phyloP scores from a whole-genome alignment of 148 eudicot species.

The Silene uniflora region DNA sequence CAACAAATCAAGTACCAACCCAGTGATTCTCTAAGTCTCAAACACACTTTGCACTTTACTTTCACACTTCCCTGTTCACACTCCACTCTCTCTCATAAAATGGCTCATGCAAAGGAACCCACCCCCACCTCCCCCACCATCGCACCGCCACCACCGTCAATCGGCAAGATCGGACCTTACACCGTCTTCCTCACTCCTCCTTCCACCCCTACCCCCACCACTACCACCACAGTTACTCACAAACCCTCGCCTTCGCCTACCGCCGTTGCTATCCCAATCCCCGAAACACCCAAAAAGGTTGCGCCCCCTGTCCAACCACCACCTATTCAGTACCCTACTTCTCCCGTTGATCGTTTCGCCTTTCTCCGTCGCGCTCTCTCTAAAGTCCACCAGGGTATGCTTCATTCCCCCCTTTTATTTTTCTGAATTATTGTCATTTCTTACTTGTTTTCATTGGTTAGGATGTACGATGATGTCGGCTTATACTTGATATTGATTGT shows the following conservation, averaged over 20 bases:
- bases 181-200: slow-evolving; percentile 92
- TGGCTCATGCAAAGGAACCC: slow-evolving; percentile 18
- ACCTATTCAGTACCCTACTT: slow-evolving; percentile 47
- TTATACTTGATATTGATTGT: background rate
- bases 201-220: background rate
- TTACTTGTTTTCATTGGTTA: too few species aligned
- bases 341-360: slow-evolving; percentile 35
- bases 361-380: slow-evolving; percentile 64
- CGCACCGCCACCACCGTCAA: slow-evolving; percentile 57
- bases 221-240: slow-evolving; percentile 30
- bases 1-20: too few species aligned
- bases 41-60: background rate
- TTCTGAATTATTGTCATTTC: too few species aligned
- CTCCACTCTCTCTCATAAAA: slow-evolving; percentile 1
- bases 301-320: slow-evolving; percentile 65
- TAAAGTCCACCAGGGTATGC: slow-evolving; percentile 70
- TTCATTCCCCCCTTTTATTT: background rate
- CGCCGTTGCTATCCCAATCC: background rate
- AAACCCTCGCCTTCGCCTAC: slow-evolving; percentile 16
- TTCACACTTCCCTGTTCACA: background rate
- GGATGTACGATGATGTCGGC: too few species aligned
- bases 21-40: too few species aligned
- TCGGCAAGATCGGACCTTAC: slow-evolving; percentile 96
- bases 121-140: slow-evolving; percentile 59
- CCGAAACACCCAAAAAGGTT: slow-evolving; percentile 1